Percentiles rank a stretch among this genome's conserved stretches.
These are phyloP conservation scores for Bonia amplexicaulis DNA, from an alignment of 176 grass and related monocot species.

Conservation along the genomic window DNA sequence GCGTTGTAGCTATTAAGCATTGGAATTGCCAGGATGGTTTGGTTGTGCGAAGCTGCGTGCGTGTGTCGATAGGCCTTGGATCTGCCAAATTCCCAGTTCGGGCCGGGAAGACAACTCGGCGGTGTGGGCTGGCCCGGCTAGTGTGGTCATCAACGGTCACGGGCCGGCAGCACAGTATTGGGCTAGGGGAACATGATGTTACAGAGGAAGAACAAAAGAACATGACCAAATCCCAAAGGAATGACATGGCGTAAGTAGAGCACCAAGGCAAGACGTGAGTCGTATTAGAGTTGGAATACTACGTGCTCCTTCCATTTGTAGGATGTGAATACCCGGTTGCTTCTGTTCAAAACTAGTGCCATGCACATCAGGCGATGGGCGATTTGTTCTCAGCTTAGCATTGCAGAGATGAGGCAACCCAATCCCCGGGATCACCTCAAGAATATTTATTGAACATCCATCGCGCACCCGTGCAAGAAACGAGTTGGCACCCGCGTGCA, in stretches of 20 bases:
- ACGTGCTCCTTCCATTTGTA: background rate
- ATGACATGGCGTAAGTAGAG: background rate
- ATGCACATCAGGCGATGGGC: background rate
- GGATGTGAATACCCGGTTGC: background rate
- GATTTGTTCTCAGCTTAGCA: background rate
- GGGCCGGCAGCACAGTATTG: background rate
- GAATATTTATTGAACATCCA: slow-evolving; percentile 20
- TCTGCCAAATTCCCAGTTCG: background rate
- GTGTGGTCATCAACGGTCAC: background rate
- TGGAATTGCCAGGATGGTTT: background rate
- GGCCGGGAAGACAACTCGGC: background rate
- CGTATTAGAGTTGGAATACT: background rate
- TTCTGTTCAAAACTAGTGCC: background rate
- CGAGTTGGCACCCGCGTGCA: background rate
- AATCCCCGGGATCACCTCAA: background rate
- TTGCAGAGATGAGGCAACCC: background rate
- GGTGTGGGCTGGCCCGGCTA: background rate
- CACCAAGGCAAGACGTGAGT: background rate
- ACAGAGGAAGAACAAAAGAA: background rate
- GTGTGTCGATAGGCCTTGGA: background rate
- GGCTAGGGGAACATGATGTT: background rate
- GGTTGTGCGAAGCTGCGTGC: background rate
- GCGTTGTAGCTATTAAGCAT: background rate
- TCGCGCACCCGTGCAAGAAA: slow-evolving; percentile 16
- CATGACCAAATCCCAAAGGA: background rate